phyloP scores from a whole-genome alignment of 768 basidiomycete species.

The Obba rivulosa region DNA sequence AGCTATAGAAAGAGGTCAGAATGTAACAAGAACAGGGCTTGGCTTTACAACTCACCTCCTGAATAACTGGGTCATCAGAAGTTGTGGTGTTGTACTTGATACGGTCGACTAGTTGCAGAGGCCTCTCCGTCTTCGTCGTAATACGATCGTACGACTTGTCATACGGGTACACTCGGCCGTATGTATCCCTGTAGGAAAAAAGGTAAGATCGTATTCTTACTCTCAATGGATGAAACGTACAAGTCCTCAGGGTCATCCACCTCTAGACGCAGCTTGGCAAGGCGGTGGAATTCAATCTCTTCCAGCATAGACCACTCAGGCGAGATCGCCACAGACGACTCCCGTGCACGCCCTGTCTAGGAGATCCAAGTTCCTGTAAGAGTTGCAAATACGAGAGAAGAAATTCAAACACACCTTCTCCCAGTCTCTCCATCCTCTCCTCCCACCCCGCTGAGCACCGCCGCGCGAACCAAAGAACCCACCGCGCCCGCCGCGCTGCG shows the following conservation, averaged over 20 bases:
- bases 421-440: conserved; percentile 89
- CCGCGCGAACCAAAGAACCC: conserved; percentile 37
- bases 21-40: conserved; percentile 3
- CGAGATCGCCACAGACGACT: conserved; percentile 90
- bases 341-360: conserved; percentile 78
- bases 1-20: conserved; percentile 41
- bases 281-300: conserved; percentile 93
- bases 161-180: conserved; percentile 88
- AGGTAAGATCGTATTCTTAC: background rate
- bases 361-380: conserved; percentile 1
- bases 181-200: conserved; percentile 56
- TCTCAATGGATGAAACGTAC: conserved; percentile 40
- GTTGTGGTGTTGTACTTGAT: conserved; percentile 98
- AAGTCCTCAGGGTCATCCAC: conserved; percentile 89
- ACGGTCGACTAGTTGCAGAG: conserved; percentile 88
- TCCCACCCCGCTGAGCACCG: conserved; percentile 44
- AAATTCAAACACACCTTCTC: conserved; percentile 60
- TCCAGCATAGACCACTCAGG: conserved; percentile 94
- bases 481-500: conserved; percentile 37
- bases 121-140: conserved; percentile 87
- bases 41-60: conserved; percentile 69
- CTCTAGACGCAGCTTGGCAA: conserved; percentile 88
- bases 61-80: conserved; percentile 95
- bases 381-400: background rate
- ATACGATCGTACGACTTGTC: conserved; percentile 95